Percentiles rank a stretch among this genome's conserved stretches.
Evolutionary conservation across 345 rosid species (phyloP).

Genomic region (Tarenaya hassleriana): DNA sequence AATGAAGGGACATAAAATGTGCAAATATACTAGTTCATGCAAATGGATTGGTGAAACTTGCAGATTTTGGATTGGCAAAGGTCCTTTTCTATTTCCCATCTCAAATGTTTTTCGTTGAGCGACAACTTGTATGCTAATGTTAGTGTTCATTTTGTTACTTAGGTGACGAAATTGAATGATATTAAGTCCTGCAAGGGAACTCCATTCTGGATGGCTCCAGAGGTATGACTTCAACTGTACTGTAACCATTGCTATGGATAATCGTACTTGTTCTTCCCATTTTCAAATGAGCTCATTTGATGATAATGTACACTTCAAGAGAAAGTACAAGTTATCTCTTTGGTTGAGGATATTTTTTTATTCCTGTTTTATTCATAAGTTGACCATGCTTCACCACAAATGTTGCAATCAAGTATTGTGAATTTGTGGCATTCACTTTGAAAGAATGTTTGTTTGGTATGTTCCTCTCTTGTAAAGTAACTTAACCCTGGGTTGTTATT

Average conservation of each 20-base stretch:
- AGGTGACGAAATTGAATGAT: constrained; percentile 79
- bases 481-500: no score
- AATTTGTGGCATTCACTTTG: no score
- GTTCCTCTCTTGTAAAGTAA: no score
- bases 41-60: constrained; percentile 78
- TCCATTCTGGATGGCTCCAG: constrained; percentile 98
- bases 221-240: no score
- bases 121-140: not conserved
- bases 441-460: no score
- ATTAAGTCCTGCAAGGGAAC: constrained; percentile 80
- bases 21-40: constrained; percentile 82
- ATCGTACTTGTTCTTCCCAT: not conserved
- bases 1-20: constrained; percentile 80
- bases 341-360: no score
- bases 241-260: constrained; percentile 1
- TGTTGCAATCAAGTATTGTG: no score
- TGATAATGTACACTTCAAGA: not conserved
- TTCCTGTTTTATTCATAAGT: no score
- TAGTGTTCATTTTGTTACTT: constrained; percentile 21
- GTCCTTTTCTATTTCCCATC: constrained; percentile 28
- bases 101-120: not conserved
- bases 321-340: no score
- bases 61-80: constrained; percentile 98
- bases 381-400: no score
- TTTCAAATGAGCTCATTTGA: no score